A percentile compares a stretch with the other conserved stretches of the same genome.
Evolutionary conservation across 1,284 basidiomycete genomes (phyloP).

Genomic region (Puccinia horiana): DNA sequence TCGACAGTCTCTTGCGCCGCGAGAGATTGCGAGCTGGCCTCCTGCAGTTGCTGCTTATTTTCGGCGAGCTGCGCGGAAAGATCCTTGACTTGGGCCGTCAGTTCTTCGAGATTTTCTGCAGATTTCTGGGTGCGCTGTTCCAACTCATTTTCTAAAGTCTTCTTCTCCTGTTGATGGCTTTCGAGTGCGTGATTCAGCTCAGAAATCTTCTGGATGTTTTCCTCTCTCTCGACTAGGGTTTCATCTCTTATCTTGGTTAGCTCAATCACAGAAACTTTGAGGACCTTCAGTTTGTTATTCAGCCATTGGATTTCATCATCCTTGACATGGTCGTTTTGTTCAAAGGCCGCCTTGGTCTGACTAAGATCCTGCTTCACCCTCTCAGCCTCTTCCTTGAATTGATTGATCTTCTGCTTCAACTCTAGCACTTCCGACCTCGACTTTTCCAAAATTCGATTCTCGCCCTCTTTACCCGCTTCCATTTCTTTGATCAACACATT

Average conservation of each 20-base stretch:
- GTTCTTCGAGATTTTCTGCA: conserved; percentile 4
- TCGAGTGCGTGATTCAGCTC: conserved; percentile 23
- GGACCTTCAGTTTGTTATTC: conserved; percentile 36
- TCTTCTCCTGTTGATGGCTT: conserved; percentile 20
- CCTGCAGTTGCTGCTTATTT: conserved; percentile 28
- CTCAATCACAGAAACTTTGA: conserved; percentile 12
- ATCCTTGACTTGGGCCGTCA: conserved; percentile 6
- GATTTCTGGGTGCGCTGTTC: conserved; percentile 27
- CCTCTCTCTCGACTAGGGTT: conserved; percentile 8
- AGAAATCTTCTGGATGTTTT: conserved; percentile 25
- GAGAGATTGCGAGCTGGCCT: background rate
- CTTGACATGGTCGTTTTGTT: conserved; percentile 47
- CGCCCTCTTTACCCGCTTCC: conserved; percentile 47
- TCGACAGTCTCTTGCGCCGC: conserved; percentile 11
- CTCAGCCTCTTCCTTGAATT: conserved; percentile 41
- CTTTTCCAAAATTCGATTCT: conserved; percentile 46
- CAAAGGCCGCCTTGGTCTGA: conserved; percentile 47
- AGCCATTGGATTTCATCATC: conserved; percentile 47
- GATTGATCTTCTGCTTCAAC: conserved; percentile 48
- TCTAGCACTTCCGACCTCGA: conserved; percentile 46
- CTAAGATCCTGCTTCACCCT: conserved; percentile 36
- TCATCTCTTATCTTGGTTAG: conserved; percentile 16
- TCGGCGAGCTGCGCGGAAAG: conserved; percentile 28
- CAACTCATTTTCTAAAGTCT: conserved; percentile 15
- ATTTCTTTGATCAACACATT: conserved; percentile 47